These are phyloP conservation scores for Trichophyton verrucosum DNA, from an alignment of 2,329 filamentous ascomycete genomes.

Conservation along the genomic window DNA sequence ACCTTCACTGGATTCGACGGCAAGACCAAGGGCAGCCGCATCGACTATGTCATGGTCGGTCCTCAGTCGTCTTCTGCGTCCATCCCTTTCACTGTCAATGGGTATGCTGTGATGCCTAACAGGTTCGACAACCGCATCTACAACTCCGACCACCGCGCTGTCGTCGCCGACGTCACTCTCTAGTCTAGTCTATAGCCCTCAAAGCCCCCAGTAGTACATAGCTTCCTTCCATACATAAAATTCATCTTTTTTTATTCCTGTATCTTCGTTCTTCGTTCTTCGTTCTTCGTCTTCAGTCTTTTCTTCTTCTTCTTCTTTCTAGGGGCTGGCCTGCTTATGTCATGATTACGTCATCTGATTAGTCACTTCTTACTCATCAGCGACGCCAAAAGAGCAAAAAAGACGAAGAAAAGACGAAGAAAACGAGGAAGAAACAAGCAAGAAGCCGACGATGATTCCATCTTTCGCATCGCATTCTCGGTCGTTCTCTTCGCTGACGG, in stretches of 20 bases:
- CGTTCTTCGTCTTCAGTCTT: no score
- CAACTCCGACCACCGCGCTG: conserved; percentile 45
- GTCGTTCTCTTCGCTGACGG: not conserved
- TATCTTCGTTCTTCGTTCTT: no score
- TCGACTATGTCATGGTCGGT: conserved; percentile 43
- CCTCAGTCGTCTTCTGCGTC: conserved; percentile 8
- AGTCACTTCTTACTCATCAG: no score
- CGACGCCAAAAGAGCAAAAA: not conserved
- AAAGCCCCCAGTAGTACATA: no score
- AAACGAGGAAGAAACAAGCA: not conserved
- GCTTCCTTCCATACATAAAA: no score
- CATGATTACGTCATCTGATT: no score
- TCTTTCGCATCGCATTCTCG: not conserved
- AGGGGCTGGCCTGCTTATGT: no score
- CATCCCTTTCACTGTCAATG: conserved; percentile 31
- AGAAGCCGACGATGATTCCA: not conserved
- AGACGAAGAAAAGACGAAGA: not conserved
- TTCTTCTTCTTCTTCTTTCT: no score
- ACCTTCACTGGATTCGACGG: conserved; percentile 45
- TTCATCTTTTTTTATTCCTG: no score
- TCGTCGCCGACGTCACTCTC: conserved; percentile 38
- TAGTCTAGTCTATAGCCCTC: not conserved
- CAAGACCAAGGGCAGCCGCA: conserved; percentile 29
- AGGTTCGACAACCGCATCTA: conserved; percentile 44
- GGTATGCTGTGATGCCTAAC: conserved; percentile 42